These are phyloP conservation scores for Chionographis japonica DNA, from an alignment of 106 monocot species.

Conservation along the genomic window DNA sequence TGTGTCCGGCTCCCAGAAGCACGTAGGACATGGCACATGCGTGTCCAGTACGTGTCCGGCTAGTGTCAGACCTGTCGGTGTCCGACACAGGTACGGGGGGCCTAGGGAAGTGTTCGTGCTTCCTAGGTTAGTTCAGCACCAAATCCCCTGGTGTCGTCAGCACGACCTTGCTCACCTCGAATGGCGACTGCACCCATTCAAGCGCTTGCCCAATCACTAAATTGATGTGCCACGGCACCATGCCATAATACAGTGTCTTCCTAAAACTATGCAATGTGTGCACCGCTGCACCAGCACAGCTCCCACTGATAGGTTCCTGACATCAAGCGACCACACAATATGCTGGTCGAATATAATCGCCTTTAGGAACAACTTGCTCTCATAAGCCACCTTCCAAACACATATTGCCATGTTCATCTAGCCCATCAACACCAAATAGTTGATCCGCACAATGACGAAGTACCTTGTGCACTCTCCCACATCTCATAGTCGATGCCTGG, in stretches of 20 bases:
- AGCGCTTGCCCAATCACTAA: slow-evolving; percentile 78
- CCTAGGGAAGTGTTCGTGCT: slow-evolving; percentile 59
- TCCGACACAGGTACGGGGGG: too few relatives aligned
- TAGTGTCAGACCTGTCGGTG: too few relatives aligned
- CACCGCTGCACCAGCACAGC: slow-evolving; percentile 78
- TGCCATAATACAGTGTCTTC: slow-evolving; percentile 96
- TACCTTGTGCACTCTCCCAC: slow-evolving; percentile 80
- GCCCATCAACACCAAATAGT: slow-evolving; percentile 89
- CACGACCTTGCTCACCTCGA: slow-evolving; percentile 96
- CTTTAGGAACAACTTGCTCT: slow-evolving; percentile 91
- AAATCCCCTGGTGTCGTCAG: slow-evolving; percentile 80
- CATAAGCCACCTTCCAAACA: slow-evolving; percentile 96
- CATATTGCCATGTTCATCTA: slow-evolving; percentile 92
- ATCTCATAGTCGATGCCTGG: slow-evolving; percentile 74
- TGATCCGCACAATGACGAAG: slow-evolving; percentile 90
- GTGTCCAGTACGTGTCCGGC: slow-evolving; percentile 92
- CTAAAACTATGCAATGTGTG: slow-evolving; percentile 93
- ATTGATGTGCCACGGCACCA: slow-evolving; percentile 81
- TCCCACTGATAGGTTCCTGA: slow-evolving; percentile 80
- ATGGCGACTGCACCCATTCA: slow-evolving; percentile 72
- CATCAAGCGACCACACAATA: slow-evolving; percentile 93
- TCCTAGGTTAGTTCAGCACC: slow-evolving; percentile 82
- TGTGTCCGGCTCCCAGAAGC: too few relatives aligned
- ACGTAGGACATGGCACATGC: too few relatives aligned
- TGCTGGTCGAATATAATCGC: slow-evolving; percentile 97